A percentile compares a stretch with the other conserved stretches of the same genome.
Conservation (phyloP, 805 yeast species). For the Lipomyces oligophaga region DNA sequence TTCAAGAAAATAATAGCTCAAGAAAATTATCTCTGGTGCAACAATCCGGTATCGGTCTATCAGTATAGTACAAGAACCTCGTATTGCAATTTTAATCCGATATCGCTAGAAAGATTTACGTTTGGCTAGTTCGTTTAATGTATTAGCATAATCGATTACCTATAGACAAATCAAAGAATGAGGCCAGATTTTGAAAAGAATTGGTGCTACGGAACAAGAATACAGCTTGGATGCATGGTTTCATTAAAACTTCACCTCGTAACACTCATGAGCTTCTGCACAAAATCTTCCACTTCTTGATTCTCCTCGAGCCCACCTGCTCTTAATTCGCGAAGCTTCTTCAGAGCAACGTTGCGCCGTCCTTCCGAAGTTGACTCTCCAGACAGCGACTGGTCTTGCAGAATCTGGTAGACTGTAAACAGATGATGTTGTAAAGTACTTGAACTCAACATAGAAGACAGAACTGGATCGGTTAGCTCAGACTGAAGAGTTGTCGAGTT, state of each 20-base stretch:
- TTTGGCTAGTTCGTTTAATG: no score
- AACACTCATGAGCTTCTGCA: constrained; percentile 41
- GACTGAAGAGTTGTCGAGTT: neutral
- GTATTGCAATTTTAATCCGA: no score
- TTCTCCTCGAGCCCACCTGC: constrained; percentile 64
- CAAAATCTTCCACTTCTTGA: constrained; percentile 66
- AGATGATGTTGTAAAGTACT: constrained; percentile 59
- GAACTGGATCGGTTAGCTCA: neutral
- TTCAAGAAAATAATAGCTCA: no score
- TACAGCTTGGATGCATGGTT: neutral
- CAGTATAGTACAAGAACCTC: no score
- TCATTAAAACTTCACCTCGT: constrained; percentile 3
- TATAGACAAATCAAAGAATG: no score
- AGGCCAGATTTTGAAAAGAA: no score
- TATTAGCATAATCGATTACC: no score
- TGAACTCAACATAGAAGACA: constrained; percentile 45
- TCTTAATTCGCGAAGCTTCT: constrained; percentile 58
- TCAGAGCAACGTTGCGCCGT: constrained; percentile 54
- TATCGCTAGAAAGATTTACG: no score
- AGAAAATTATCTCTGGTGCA: no score
- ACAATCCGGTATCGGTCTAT: no score
- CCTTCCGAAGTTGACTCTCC: constrained; percentile 53
- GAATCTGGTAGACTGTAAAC: constrained; percentile 45
- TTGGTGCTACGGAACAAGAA: no score
- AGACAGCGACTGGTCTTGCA: constrained; percentile 46